Percentiles rank a stretch among this genome's conserved stretches.
Conservation (phyloP, 176 grass and related monocot species). For the Triticum urartu region DNA sequence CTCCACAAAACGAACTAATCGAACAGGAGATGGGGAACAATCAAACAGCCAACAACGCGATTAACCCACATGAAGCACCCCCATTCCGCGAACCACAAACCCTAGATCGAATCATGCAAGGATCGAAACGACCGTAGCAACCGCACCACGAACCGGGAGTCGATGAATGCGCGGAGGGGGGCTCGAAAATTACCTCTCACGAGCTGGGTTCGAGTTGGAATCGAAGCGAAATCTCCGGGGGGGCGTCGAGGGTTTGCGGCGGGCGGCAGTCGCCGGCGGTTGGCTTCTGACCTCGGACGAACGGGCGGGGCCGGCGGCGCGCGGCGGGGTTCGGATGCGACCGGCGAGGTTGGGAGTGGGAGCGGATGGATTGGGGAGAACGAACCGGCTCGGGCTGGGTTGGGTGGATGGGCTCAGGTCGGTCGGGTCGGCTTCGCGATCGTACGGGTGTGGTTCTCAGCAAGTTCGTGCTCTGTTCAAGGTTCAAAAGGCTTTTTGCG, state of each 20-base stretch:
- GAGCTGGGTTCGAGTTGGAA: not conserved
- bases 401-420: not conserved
- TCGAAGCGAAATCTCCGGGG: not conserved
- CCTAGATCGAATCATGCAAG: slow-evolving; percentile 30
- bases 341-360: not conserved
- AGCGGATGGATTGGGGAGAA: slow-evolving; percentile 19
- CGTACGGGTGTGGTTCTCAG: not conserved
- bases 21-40: not conserved
- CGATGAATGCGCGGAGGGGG: not conserved
- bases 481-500: not conserved
- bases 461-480: not conserved
- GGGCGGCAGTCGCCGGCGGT: not conserved
- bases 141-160: no score
- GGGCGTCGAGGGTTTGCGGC: not conserved
- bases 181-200: slow-evolving; percentile 26
- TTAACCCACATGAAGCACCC: not conserved
- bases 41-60: not conserved
- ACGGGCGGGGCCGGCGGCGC: not conserved
- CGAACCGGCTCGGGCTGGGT: not conserved
- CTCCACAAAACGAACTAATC: not conserved
- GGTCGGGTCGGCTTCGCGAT: not conserved
- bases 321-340: slow-evolving; percentile 10
- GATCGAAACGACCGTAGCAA: not conserved
- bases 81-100: slow-evolving; percentile 2
- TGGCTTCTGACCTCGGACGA: not conserved